Percentiles rank a stretch among this genome's conserved stretches.
phyloP scores from a whole-genome alignment of 768 basidiomycete species.

The Lentinula boryana region DNA sequence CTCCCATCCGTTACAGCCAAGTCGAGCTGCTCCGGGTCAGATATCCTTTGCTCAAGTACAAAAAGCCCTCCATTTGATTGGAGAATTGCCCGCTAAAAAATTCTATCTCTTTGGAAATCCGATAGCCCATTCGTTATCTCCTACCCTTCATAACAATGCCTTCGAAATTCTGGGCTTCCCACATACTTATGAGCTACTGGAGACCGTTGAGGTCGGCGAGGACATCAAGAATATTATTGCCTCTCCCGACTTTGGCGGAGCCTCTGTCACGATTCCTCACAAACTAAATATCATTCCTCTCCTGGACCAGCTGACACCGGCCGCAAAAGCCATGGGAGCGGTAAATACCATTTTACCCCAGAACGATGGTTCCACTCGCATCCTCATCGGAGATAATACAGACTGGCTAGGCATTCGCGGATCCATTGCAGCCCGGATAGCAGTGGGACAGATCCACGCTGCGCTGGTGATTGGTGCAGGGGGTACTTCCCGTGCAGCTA shows the following conservation, averaged over 20 bases:
- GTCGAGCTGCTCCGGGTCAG: slow-evolving; percentile 89
- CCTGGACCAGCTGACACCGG: slow-evolving; percentile 72
- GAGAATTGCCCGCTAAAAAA: slow-evolving; percentile 62
- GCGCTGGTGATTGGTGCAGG: slow-evolving; percentile 92
- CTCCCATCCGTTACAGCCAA: slow-evolving; percentile 83
- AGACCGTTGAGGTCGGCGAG: slow-evolving; percentile 62
- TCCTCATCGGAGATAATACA: slow-evolving; percentile 90
- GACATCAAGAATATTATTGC: slow-evolving; percentile 58
- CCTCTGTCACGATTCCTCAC: slow-evolving; percentile 94
- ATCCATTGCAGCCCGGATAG: slow-evolving; percentile 39
- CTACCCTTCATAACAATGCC: slow-evolving; percentile 87
- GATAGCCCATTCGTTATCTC: slow-evolving; percentile 86
- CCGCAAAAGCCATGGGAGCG: slow-evolving; percentile 85
- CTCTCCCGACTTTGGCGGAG: slow-evolving; percentile 81
- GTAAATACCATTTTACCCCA: slow-evolving; percentile 86
- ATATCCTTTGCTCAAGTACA: slow-evolving; percentile 86
- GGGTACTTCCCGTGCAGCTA: slow-evolving; percentile 90
- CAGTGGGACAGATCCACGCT: slow-evolving; percentile 33
- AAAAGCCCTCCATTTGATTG: slow-evolving; percentile 71
- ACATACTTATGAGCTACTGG: slow-evolving; percentile 72
- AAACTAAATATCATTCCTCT: slow-evolving; percentile 87
- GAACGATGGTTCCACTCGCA: slow-evolving; percentile 25
- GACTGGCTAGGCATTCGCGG: slow-evolving; percentile 89
- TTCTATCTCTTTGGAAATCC: slow-evolving; percentile 91
- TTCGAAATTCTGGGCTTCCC: slow-evolving; percentile 81